These are phyloP conservation scores for Kodamaea neixiangensis DNA, from an alignment of 805 yeast genomes.

Conservation along the genomic window DNA sequence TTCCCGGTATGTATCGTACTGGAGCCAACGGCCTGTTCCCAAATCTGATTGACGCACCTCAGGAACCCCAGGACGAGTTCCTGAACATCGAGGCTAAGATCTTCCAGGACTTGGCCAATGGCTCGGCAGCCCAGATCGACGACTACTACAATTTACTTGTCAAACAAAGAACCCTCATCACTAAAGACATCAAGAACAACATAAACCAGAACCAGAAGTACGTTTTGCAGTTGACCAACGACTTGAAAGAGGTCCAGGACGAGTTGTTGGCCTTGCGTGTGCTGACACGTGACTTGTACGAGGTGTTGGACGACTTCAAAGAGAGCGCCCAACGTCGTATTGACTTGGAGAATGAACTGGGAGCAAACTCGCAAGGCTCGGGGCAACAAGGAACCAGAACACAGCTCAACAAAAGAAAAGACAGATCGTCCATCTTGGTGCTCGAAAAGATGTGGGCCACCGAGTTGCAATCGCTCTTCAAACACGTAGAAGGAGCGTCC, in stretches of 20 bases:
- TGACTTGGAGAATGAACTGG: constrained; percentile 42
- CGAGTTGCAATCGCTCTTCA: constrained; percentile 67
- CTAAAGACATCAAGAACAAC: constrained; percentile 56
- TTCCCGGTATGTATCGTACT: constrained; percentile 22
- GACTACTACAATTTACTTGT: constrained; percentile 59
- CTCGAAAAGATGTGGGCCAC: constrained; percentile 81
- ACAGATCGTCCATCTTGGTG: constrained; percentile 69
- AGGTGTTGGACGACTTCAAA: constrained; percentile 57
- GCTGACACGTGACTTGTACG: constrained; percentile 59
- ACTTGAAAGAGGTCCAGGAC: constrained; percentile 61
- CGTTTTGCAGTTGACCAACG: constrained; percentile 58
- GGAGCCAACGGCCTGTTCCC: constrained; percentile 8
- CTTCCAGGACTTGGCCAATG: constrained; percentile 51
- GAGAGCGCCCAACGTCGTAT: constrained; percentile 61
- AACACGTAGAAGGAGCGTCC: constrained; percentile 90
- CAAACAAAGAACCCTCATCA: constrained; percentile 50
- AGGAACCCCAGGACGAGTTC: constrained; percentile 10
- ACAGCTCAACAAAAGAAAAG: constrained; percentile 35
- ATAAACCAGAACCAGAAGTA: constrained; percentile 65
- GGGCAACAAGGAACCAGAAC: constrained; percentile 10
- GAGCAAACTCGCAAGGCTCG: constrained; percentile 10
- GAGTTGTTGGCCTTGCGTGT: constrained; percentile 64
- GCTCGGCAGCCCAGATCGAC: constrained; percentile 73
- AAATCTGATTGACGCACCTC: constrained; percentile 8
- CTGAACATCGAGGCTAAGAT: constrained; percentile 20